phyloP scores from a whole-genome alignment of 106 monocot species.

The Phalaenopsis equestris region DNA sequence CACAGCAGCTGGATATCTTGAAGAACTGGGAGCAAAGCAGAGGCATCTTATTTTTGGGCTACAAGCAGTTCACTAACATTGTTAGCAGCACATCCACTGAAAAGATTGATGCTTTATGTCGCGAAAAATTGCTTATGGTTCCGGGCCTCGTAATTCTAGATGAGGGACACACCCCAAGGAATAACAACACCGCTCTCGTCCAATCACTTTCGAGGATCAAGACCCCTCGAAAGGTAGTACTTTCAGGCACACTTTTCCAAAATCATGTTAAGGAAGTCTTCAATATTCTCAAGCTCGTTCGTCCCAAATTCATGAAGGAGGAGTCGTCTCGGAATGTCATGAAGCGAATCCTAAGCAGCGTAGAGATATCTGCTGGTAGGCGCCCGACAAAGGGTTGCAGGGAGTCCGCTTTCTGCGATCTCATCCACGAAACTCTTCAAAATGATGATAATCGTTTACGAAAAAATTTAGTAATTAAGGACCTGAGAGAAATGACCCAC shows the following conservation, averaged over 20 bases:
- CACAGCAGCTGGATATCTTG: slow-evolving; percentile 68
- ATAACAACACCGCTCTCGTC: slow-evolving; percentile 58
- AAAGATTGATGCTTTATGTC: slow-evolving; percentile 43
- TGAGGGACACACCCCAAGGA: slow-evolving; percentile 90
- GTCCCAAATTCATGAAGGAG: slow-evolving; percentile 58
- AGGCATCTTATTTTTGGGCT: slow-evolving; percentile 67
- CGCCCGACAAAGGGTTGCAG: slow-evolving; percentile 13
- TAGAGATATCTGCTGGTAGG: slow-evolving; percentile 33
- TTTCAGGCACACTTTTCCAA: slow-evolving; percentile 91
- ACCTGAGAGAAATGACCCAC: slow-evolving; percentile 62
- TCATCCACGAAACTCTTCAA: slow-evolving; percentile 61
- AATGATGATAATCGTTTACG: slow-evolving; percentile 44
- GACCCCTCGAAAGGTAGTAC: slow-evolving; percentile 75
- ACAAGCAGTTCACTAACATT: slow-evolving; percentile 64
- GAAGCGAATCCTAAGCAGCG: slow-evolving; percentile 47
- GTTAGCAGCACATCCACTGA: slow-evolving; percentile 26
- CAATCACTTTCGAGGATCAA: slow-evolving; percentile 61
- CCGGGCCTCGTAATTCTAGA: slow-evolving; percentile 80
- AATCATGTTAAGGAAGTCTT: slow-evolving; percentile 91
- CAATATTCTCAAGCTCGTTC: slow-evolving; percentile 82
- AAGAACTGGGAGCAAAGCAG: slow-evolving; percentile 58
- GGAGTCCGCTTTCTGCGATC: slow-evolving; percentile 48
- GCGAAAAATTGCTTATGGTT: slow-evolving; percentile 59
- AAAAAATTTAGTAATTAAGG: slow-evolving; percentile 54
- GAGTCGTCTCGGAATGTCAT: slow-evolving; percentile 37